phyloP scores from a whole-genome alignment of 2,329 filamentous ascomycete genomes.

The Gaeumannomyces tritici region DNA sequence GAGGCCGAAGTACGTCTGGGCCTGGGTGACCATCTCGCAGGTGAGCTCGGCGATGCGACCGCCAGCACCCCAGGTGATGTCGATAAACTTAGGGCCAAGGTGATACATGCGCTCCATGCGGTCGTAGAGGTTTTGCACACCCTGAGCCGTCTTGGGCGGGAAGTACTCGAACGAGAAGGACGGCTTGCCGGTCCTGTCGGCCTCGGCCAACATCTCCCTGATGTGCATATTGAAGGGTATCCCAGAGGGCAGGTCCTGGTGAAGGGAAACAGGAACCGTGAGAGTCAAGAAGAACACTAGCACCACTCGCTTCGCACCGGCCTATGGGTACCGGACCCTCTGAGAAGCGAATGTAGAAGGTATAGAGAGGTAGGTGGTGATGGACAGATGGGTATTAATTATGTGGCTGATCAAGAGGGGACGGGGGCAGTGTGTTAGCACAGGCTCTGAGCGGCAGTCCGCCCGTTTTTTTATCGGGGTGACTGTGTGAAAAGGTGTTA shows the following conservation, averaged over 20 bases:
- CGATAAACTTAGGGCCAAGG: constrained; percentile 89
- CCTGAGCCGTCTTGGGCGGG: constrained; percentile 92
- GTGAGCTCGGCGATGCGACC: constrained; percentile 86
- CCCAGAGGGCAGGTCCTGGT: not conserved
- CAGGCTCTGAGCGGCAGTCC: not conserved
- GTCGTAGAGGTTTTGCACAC: constrained; percentile 98
- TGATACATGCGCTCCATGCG: constrained; percentile 99
- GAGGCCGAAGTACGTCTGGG: constrained; percentile 88
- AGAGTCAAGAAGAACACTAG: not conserved
- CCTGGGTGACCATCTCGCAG: constrained; percentile 93
- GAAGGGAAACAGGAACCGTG: not conserved
- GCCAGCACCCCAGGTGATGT: constrained; percentile 97
- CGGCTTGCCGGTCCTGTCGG: constrained; percentile 67
- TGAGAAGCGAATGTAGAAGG: too few species aligned
- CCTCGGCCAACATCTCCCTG: constrained; percentile 77
- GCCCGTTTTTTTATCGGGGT: not conserved
- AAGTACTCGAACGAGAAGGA: constrained; percentile 99
- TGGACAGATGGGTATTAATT: not conserved
- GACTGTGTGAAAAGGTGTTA: not conserved
- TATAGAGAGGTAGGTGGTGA: not conserved
- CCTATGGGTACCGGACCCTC: not conserved
- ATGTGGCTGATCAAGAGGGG: not conserved
- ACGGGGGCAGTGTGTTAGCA: not conserved
- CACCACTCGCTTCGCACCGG: not conserved
- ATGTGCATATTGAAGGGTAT: constrained; percentile 67